Evolutionary conservation across 2,329 filamentous ascomycete genomes (phyloP), one percentile per base, ranked within the genome.

Genomic region (Colletotrichum eremochloae): DNA sequence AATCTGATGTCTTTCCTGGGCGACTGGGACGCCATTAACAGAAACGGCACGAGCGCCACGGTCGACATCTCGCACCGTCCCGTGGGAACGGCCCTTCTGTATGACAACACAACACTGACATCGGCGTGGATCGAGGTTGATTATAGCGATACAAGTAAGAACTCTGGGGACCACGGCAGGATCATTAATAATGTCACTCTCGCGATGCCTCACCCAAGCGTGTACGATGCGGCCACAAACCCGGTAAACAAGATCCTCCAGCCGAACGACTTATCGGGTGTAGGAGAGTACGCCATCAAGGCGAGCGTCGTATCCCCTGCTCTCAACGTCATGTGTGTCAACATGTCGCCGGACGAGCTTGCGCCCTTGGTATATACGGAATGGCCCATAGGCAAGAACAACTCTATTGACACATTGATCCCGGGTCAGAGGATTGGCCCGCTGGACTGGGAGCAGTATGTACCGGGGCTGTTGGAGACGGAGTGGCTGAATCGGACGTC

Each of bases 171-270:
- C 14, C 79, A 88, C 65, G 81, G 83, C 0, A 85, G 92, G 36
- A 85, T 92, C 48, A 83, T 96, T 76, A 93, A 95, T 78, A 95
- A 95, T 74, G 89, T 94, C 36, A 93, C 92, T 0, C 85, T 95
- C 75, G 92, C 93, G 0, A 92, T 95, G 87, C 94, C 94, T 0
- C 94, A 96, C 76, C 85, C 90, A 0, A 90, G 91, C 0, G 86
- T 96, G 0, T 90, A 92, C 44, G 81, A 84, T 15, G 93, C 93
- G 0, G 90, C 92, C 0, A 87, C 84, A 11, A 84, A 92, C 75
- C 81, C 85, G 0, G 79, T 81, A 11, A 96, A 96, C 76, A 79
- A 82, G 0, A 93, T 96, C 40, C 80, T 93, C 11, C 93, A 96
- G 76, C 93, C 94, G 0, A 84, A 86, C 8, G 88, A 91, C 29